phyloP scores from a whole-genome alignment of 106 monocot genomes.

The Triglochin maritima region DNA sequence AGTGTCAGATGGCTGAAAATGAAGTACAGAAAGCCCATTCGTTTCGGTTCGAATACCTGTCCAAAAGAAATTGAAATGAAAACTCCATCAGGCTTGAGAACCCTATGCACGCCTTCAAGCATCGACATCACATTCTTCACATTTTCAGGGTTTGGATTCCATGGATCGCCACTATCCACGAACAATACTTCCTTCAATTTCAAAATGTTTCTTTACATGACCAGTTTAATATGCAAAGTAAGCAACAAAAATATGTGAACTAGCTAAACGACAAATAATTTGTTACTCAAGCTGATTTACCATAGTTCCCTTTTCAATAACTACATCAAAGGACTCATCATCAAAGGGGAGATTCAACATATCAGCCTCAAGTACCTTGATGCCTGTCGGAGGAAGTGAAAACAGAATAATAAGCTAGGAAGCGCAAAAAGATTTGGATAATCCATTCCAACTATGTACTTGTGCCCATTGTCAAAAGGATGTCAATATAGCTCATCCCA shows the following conservation, averaged over 20 bases:
- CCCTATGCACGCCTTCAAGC: slow-evolving; percentile 74
- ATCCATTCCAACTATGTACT: too few species aligned
- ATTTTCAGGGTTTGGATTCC: slow-evolving; percentile 63
- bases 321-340: slow-evolving; percentile 57
- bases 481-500: too few species aligned
- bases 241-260: background rate
- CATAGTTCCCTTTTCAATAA: slow-evolving; percentile 98
- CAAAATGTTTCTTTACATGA: slow-evolving; percentile 8
- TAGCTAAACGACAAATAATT: background rate
- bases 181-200: slow-evolving; percentile 70
- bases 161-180: slow-evolving; percentile 95
- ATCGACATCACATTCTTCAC: slow-evolving; percentile 75
- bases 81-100: slow-evolving; percentile 61
- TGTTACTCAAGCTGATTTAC: slow-evolving; percentile 19
- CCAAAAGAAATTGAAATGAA: slow-evolving; percentile 96
- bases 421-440: background rate
- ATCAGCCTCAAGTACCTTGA: slow-evolving; percentile 70
- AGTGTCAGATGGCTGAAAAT: background rate
- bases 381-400: slow-evolving; percentile 26
- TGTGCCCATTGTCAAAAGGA: too few species aligned
- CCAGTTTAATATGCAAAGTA: slow-evolving; percentile 3
- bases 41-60: slow-evolving; percentile 36
- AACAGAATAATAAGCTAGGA: slow-evolving; percentile 2
- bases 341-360: slow-evolving; percentile 82
- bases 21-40: background rate